A percentile compares a stretch with the other conserved stretches of the same genome.
These are phyloP conservation scores for Beauveria pseudobassiana DNA, from an alignment of 2,329 filamentous ascomycete genomes.

Conservation along the genomic window DNA sequence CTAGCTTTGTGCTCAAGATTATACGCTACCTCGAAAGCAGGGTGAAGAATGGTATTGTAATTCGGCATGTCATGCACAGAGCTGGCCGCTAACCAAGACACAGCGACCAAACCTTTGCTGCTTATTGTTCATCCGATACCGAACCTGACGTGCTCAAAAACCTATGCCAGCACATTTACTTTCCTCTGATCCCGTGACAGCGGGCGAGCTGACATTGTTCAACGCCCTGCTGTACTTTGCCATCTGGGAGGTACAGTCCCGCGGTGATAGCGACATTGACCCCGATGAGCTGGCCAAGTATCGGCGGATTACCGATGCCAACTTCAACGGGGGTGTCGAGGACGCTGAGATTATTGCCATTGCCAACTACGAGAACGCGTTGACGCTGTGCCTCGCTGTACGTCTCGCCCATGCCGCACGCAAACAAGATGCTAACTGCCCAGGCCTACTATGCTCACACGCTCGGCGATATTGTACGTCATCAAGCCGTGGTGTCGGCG, in stretches of 20 bases:
- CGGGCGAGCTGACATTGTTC: conserved; percentile 14
- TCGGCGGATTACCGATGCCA: conserved; percentile 12
- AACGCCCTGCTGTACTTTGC: conserved; percentile 15
- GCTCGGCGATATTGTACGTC: conserved; percentile 13
- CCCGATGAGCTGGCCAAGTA: conserved; percentile 10
- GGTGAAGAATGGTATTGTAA: background rate
- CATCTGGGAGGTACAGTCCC: conserved; percentile 14
- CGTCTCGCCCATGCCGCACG: background rate
- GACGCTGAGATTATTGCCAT: conserved; percentile 13
- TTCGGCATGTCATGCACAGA: background rate
- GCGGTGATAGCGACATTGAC: conserved; percentile 6
- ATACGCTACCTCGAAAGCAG: conserved; percentile 5
- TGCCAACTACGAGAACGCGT: conserved; percentile 13
- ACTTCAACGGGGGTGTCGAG: conserved; percentile 14
- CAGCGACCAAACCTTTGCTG: background rate
- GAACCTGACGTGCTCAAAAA: conserved; percentile 12
- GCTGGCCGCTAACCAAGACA: background rate
- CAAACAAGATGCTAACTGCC: background rate
- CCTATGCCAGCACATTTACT: conserved; percentile 15
- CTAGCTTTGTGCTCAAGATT: conserved; percentile 8
- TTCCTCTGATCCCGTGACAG: conserved; percentile 15
- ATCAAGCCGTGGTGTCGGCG: conserved; percentile 14
- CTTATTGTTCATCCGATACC: conserved; percentile 16
- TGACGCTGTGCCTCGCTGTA: conserved; percentile 14
- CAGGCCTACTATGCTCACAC: conserved; percentile 15